These are phyloP conservation scores for Schizosaccharomyces versatilis DNA, from an alignment of 1,139 yeast genomes.

Conservation along the genomic window DNA sequence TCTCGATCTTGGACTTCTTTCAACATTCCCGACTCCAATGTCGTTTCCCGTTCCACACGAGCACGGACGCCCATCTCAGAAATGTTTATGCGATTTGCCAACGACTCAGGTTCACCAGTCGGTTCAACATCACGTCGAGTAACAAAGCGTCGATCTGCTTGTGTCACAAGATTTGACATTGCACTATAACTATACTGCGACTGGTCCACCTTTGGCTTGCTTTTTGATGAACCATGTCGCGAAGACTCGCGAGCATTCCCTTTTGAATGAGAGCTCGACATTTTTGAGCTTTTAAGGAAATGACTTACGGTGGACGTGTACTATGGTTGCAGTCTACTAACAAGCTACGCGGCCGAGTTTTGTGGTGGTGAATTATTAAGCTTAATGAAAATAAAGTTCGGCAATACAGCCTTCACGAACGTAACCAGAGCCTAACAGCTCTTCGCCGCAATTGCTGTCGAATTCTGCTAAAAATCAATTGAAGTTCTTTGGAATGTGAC, in stretches of 20 bases:
- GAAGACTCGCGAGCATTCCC: not conserved
- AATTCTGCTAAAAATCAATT: too few species aligned
- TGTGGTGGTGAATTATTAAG: too few species aligned
- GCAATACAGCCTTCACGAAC: too few species aligned
- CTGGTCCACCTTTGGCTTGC: slow-evolving; percentile 2
- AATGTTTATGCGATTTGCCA: slow-evolving; percentile 41
- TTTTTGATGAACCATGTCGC: not conserved
- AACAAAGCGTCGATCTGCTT: slow-evolving; percentile 32
- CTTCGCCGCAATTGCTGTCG: too few species aligned
- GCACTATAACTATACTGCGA: slow-evolving; percentile 18
- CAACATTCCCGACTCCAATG: slow-evolving; percentile 5
- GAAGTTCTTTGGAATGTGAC: too few species aligned
- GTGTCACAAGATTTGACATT: slow-evolving; percentile 57
- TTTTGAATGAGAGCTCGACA: slow-evolving; percentile 1
- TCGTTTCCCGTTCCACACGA: slow-evolving; percentile 13
- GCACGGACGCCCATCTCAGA: slow-evolving; percentile 49
- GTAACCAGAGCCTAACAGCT: too few species aligned
- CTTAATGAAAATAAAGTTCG: too few species aligned
- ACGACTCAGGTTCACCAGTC: slow-evolving; percentile 42
- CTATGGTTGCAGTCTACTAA: too few species aligned
- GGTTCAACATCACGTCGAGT: slow-evolving; percentile 27
- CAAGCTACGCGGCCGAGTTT: too few species aligned
- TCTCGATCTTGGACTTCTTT: slow-evolving; percentile 6
- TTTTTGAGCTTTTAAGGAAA: not conserved
- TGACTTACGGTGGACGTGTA: too few species aligned